These are phyloP conservation scores for Melastoma candidum DNA, from an alignment of 441 rosid species.

Conservation along the genomic window DNA sequence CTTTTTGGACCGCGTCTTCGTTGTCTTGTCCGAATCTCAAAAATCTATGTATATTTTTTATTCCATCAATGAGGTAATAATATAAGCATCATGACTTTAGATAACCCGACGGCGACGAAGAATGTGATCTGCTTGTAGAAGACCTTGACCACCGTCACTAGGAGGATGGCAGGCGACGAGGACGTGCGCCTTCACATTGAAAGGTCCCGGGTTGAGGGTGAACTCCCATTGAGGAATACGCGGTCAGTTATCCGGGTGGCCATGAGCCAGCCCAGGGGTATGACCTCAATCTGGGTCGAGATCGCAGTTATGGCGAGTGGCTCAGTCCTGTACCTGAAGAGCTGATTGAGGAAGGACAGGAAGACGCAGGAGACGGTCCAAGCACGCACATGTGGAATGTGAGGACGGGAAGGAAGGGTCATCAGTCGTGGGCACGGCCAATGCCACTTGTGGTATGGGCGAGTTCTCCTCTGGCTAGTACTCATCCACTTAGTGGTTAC, in stretches of 20 bases:
- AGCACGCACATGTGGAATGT: conserved; percentile 92
- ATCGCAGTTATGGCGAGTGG: conserved; percentile 84
- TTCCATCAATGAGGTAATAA: too few relatives aligned
- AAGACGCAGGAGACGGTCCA: conserved; percentile 55
- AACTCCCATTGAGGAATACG: conserved; percentile 69
- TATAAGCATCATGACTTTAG: too few relatives aligned
- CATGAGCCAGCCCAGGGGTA: conserved; percentile 83
- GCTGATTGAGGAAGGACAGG: conserved; percentile 77
- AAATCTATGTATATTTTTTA: too few relatives aligned
- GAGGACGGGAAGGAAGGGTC: conserved; percentile 69
- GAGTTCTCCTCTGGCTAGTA: conserved; percentile 52
- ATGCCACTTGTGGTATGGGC: conserved; percentile 75
- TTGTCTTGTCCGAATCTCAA: too few relatives aligned
- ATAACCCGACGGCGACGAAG: conserved; percentile 24
- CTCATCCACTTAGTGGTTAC: neutral
- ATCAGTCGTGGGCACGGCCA: conserved; percentile 73
- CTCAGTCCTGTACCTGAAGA: conserved; percentile 90
- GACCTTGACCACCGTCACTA: conserved; percentile 78
- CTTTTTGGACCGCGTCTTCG: too few relatives aligned
- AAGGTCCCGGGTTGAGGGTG: conserved; percentile 84
- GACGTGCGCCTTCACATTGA: conserved; percentile 90
- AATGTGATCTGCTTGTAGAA: conserved; percentile 73
- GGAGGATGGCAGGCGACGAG: conserved; percentile 73
- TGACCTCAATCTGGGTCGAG: conserved; percentile 88
- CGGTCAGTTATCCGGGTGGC: conserved; percentile 58